phyloP scores from a whole-genome alignment of 2,329 filamentous ascomycete genomes.

The Zarea fungicola region DNA sequence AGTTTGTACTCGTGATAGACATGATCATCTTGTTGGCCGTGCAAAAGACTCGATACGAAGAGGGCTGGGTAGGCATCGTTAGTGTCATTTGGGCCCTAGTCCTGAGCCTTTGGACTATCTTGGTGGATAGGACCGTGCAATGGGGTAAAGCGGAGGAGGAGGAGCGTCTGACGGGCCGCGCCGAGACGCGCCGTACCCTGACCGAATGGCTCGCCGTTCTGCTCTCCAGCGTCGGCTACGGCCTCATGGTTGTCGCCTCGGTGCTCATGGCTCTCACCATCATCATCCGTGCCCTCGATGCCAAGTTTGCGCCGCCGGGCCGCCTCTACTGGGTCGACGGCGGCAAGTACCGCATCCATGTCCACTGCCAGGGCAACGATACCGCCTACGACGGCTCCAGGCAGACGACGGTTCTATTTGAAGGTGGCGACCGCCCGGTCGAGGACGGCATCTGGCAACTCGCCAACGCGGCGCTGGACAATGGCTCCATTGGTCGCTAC shows the following conservation, averaged over 20 bases:
- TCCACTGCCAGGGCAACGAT: conserved; percentile 73
- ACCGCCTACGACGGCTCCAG: conserved; percentile 47
- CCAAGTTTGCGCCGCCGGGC: conserved; percentile 67
- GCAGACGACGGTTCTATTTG: conserved; percentile 77
- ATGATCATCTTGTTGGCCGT: conserved; percentile 76
- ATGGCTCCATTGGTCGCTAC: conserved; percentile 80
- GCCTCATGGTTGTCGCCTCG: conserved; percentile 61
- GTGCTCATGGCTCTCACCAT: conserved; percentile 76
- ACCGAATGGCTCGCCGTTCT: conserved; percentile 81
- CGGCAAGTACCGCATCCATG: conserved; percentile 78
- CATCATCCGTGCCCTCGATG: conserved; percentile 73
- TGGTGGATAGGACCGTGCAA: conserved; percentile 75
- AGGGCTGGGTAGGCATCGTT: conserved; percentile 85
- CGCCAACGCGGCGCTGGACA: conserved; percentile 67
- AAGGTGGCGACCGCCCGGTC: conserved; percentile 74
- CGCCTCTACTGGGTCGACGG: conserved; percentile 75
- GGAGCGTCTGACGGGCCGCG: conserved; percentile 81
- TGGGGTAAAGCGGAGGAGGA: conserved; percentile 95
- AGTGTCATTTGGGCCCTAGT: conserved; percentile 77
- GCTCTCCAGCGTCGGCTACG: conserved; percentile 65
- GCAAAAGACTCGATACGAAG: conserved; percentile 68
- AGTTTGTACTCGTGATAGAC: conserved; percentile 48
- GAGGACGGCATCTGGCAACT: conserved; percentile 77
- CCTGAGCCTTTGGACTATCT: conserved; percentile 72
- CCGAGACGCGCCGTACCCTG: conserved; percentile 77